These are phyloP conservation scores for Colletotrichum abscissum DNA, from an alignment of 2,329 filamentous ascomycete genomes.

Conservation along the genomic window DNA sequence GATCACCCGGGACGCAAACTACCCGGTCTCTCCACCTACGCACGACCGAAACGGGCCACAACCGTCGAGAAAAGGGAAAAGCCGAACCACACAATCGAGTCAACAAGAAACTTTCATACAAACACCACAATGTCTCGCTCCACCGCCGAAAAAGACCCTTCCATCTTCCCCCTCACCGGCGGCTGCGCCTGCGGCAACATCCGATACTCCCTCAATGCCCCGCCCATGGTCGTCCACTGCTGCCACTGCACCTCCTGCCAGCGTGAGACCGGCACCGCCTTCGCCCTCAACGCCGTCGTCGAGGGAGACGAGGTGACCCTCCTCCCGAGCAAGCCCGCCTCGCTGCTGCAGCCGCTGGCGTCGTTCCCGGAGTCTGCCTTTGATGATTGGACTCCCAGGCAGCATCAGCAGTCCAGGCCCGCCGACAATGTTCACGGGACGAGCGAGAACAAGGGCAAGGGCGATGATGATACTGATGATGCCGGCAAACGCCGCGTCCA, in stretches of 20 bases:
- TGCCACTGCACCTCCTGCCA: constrained; percentile 61
- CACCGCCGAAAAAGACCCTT: constrained; percentile 5
- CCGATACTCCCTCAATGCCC: constrained; percentile 72
- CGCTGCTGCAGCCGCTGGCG: constrained; percentile 14
- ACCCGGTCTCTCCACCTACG: constrained; percentile 25
- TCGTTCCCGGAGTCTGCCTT: constrained; percentile 14
- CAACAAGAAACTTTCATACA: neutral
- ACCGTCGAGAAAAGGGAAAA: neutral
- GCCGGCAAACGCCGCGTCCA: neutral
- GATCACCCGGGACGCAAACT: constrained; percentile 6
- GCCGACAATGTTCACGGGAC: neutral
- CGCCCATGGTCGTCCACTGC: constrained; percentile 59
- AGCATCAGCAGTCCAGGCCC: neutral
- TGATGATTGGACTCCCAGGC: constrained; percentile 22
- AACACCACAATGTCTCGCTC: constrained; percentile 22
- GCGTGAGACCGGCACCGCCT: constrained; percentile 53
- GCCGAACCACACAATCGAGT: neutral
- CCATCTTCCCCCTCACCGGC: constrained; percentile 44
- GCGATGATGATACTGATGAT: neutral
- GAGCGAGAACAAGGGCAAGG: neutral
- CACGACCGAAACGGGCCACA: neutral
- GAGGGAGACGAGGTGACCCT: constrained; percentile 50
- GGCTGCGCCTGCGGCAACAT: constrained; percentile 78
- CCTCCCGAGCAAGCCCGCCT: constrained; percentile 40
- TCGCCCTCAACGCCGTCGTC: constrained; percentile 54